Base-by-base conservation (phyloP, 257 asterid genomes). In the Scutellaria baicalensis region DNA sequence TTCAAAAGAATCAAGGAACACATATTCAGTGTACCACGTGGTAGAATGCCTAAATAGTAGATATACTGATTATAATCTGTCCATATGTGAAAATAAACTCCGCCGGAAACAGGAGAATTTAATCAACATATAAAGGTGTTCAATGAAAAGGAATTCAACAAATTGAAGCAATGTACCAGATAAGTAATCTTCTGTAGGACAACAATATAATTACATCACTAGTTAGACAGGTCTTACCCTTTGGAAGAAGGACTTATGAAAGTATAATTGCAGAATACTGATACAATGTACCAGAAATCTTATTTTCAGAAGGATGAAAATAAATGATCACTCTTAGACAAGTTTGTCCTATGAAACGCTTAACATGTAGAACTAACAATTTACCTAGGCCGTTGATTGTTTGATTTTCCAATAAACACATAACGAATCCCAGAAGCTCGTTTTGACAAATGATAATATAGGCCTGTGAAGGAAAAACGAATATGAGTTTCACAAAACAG, bases 361-460 rank as follows among this genome's bases (percentile, higher is more conserved):
- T 57, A 4, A 8, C 39, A 27, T 47, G 17, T 42, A 64, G 18
- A 51, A 60, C 57, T 62, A 54, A 20, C 62, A 23, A 77, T 51
- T 52, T 77, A 91, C 99, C 97, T 88, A 59, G 97, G 97, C 52
- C 97, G 85, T 76, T 94, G 99, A 77, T 86, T 86, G 67, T 78
- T 83, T 64, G 89, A 89, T 80, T 91, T 94, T n/a, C 97, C 97
- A 77, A 91, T 88, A 77, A 89, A 94, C 60, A 86, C 89, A 70
- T 91, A 94, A 65, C 95, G 97, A 65, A 94, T 89, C 75, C 97
- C 97, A 38, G 96, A 85, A 27, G 93, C 89, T 27, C 99, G 91
- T 75, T 94, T 94, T 52, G 99, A 91, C 79, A 91, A 73, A 78
- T 94, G 97, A 74, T 89, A 94, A 76, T 91, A 94, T 47, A 94